A percentile compares a stretch with the other conserved stretches of the same genome.
These are phyloP conservation scores for Melaleuca quinquenervia DNA, from an alignment of 345 rosid genomes.

Conservation along the genomic window DNA sequence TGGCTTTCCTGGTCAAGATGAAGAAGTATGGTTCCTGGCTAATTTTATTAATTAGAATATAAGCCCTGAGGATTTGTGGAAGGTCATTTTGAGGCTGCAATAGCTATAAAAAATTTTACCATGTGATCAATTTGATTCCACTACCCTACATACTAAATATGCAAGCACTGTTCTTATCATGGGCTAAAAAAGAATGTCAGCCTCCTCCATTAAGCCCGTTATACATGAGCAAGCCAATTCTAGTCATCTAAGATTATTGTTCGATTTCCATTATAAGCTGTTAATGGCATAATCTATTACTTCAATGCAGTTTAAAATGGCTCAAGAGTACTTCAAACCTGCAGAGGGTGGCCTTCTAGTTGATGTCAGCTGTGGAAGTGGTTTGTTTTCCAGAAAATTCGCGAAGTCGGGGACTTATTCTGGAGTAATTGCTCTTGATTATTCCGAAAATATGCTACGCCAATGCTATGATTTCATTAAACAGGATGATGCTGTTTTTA, in stretches of 20 bases:
- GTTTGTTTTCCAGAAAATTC: conserved; percentile 83
- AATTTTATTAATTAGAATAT: not conserved
- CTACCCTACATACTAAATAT: no score
- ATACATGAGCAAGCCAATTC: not conserved
- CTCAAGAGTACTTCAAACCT: conserved; percentile 78
- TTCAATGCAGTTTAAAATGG: conserved; percentile 76
- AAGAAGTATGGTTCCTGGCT: conserved; percentile 47
- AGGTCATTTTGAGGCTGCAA: not conserved
- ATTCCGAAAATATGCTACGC: conserved; percentile 94
- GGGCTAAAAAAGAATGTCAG: not conserved
- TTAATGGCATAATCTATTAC: not conserved
- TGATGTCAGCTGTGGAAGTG: conserved; percentile 96
- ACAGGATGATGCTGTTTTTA: conserved; percentile 35
- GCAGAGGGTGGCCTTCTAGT: conserved; percentile 72
- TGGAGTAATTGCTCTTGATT: conserved; percentile 80
- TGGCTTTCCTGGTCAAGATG: conserved; percentile 93
- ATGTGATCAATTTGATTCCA: not conserved
- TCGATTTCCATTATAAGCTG: not conserved
- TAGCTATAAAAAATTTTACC: not conserved
- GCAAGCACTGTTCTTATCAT: not conserved
- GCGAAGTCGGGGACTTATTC: conserved; percentile 71
- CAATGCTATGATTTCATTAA: conserved; percentile 80
- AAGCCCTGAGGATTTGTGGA: not conserved
- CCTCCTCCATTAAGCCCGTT: not conserved
- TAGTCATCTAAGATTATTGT: not conserved